A percentile compares a stretch with the other conserved stretches of the same genome.
These are phyloP conservation scores for Rhodotorula graminis DNA, from an alignment of 768 basidiomycete genomes.

Conservation along the genomic window DNA sequence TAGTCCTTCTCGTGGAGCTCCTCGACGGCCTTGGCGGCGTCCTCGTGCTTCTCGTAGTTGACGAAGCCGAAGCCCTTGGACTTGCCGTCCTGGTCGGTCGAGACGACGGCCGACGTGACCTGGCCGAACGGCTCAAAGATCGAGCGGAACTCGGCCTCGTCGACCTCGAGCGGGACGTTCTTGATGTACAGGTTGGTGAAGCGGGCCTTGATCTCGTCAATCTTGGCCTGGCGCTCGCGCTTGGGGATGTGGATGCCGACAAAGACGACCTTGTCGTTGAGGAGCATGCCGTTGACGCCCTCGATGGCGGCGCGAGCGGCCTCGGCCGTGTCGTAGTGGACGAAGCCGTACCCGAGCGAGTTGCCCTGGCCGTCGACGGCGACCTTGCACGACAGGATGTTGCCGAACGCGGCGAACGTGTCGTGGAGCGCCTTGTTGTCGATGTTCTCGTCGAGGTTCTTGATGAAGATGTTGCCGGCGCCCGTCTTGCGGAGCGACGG, in stretches of 20 bases:
- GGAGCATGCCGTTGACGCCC: slow-evolving; percentile 96
- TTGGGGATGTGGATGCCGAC: slow-evolving; percentile 96
- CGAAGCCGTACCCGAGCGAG: slow-evolving; percentile 96
- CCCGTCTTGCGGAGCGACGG: slow-evolving; percentile 98
- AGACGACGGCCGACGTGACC: slow-evolving; percentile 81
- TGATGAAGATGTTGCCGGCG: slow-evolving; percentile 99
- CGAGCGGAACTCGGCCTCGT: slow-evolving; percentile 76
- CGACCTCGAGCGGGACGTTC: slow-evolving; percentile 80
- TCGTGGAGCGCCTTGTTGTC: slow-evolving; percentile 84
- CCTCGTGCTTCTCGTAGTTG: slow-evolving; percentile 89
- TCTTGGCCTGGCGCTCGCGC: slow-evolving; percentile 97
- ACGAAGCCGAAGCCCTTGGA: slow-evolving; percentile 98
- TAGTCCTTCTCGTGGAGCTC: slow-evolving; percentile 76
- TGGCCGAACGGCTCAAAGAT: slow-evolving; percentile 72
- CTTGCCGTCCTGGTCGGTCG: slow-evolving; percentile 74
- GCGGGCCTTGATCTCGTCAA: slow-evolving; percentile 94
- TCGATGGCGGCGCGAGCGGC: slow-evolving; percentile 94
- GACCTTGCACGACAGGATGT: slow-evolving; percentile 98
- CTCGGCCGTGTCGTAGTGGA: slow-evolving; percentile 97
- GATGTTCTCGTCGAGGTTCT: slow-evolving; percentile 85
- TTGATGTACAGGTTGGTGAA: slow-evolving; percentile 99
- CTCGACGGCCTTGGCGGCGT: slow-evolving; percentile 85
- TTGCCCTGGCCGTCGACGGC: slow-evolving; percentile 91
- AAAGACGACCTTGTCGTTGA: slow-evolving; percentile 99
- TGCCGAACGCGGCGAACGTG: slow-evolving; percentile 97